Base-by-base conservation (phyloP, 108 stramenopile genomes). In the Mediolabrus comicus region DNA sequence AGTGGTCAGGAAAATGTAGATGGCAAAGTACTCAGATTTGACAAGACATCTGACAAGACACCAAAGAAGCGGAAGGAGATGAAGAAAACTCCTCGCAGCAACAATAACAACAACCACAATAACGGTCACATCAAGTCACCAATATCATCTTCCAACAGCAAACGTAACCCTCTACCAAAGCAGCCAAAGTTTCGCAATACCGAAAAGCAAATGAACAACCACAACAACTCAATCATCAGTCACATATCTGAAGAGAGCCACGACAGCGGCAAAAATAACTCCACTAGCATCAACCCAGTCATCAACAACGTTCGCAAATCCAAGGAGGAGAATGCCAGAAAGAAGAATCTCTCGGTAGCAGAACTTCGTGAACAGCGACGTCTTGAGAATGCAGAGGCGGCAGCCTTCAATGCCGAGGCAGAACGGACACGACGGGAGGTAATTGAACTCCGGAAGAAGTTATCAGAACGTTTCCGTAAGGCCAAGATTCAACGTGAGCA, bases 351-450 rank as follows among this genome's bases (percentile, higher is more conserved):
- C 32, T 66, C 74, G 36, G 74, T 68, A 7, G 67, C 67, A 16
- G 74, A 75, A 69, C 46, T 87, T 34, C 75, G 86, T 11, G 75
- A 83, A 39, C 82, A 90, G 60, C 83, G 89, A 80, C 72, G 83
- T 13, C 60, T 69, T 46, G 84, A 89, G 57, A 86, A 63, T 17
- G 62, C 63, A 33, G 85, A 88, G 55, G 83, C 86, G 3, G 76
- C 72, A 55, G 55, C 66, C 12, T 81, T 88, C 39, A 69, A 90
- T 54, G 75, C 75, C 22, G 65, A 80, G 64, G 68, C 83, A n/a
- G 77, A 89, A 71, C 70, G 86, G 39, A 78, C 71, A 22, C 64
- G 87, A 22, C 74, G 83, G 6, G 83, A 90, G 65, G 63, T 87
- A 7, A 49, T 90, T 9, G 63, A 78, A 24, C 62, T 93, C n/a